Percentiles rank a stretch among this genome's conserved stretches.
Conservation (phyloP, 352 stramenopile species). For the Phytophthora rubi region DNA sequence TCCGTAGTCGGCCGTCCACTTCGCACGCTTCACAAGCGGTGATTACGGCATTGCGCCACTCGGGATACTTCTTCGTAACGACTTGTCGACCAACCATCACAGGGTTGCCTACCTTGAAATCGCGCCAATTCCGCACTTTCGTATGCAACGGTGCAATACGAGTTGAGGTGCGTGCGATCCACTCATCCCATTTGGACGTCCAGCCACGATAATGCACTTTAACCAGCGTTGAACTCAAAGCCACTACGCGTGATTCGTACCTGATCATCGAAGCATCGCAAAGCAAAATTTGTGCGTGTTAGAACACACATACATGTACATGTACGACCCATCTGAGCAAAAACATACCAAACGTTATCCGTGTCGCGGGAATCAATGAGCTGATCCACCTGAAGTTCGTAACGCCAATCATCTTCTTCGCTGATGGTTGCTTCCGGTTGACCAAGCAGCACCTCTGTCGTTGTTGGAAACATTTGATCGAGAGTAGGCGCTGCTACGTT, state of each 20-base stretch:
- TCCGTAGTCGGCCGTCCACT: conserved; percentile 39
- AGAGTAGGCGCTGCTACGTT: neutral
- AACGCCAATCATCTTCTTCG: conserved; percentile 58
- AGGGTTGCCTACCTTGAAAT: conserved; percentile 52
- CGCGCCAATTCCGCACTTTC: conserved; percentile 68
- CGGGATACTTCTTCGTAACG: conserved; percentile 42
- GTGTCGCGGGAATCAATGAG: conserved; percentile 76
- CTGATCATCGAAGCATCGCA: conserved; percentile 12
- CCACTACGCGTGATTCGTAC: conserved; percentile 70
- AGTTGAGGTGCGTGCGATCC: conserved; percentile 90
- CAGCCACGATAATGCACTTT: conserved; percentile 97
- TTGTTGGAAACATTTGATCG: conserved; percentile 15
- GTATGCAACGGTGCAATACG: conserved; percentile 95
- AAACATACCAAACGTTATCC: conserved; percentile 63
- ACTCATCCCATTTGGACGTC: conserved; percentile 97
- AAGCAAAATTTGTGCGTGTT: neutral
- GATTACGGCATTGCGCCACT: conserved; percentile 70
- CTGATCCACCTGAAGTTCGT: conserved; percentile 55
- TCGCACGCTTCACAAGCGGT: conserved; percentile 30
- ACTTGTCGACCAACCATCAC: conserved; percentile 58
- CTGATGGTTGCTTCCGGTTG: conserved; percentile 15
- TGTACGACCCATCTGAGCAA: neutral
- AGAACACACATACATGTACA: no score
- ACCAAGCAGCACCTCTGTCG: conserved; percentile 6
- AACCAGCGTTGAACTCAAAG: conserved; percentile 60